These are phyloP conservation scores for Rhynchosporium agropyri DNA, from an alignment of 2,329 filamentous ascomycete genomes.

Conservation along the genomic window DNA sequence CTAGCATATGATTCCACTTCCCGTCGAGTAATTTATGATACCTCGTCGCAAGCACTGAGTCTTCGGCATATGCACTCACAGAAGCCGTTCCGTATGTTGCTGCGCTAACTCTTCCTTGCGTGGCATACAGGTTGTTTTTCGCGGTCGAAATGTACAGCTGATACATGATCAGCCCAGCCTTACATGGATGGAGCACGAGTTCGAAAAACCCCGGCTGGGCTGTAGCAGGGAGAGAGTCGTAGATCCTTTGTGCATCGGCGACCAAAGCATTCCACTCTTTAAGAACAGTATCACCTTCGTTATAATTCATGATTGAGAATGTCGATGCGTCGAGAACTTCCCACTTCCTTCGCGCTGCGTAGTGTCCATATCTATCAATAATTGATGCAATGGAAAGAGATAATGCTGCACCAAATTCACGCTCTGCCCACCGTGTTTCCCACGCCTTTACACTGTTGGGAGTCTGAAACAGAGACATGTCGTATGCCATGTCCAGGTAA, in stretches of 20 bases:
- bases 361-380: conserved; percentile 23
- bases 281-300: conserved; percentile 25
- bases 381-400: conserved; percentile 21
- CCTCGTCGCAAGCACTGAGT: conserved; percentile 21
- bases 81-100: conserved; percentile 17
- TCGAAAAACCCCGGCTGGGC: conserved; percentile 29
- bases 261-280: conserved; percentile 22
- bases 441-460: conserved; percentile 23
- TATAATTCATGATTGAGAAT: conserved; percentile 27
- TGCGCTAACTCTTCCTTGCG: conserved; percentile 24
- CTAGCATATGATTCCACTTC: conserved; percentile 34
- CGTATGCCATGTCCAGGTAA: conserved; percentile 30
- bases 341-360: conserved; percentile 25
- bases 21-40: conserved; percentile 28
- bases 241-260: conserved; percentile 23
- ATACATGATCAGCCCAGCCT: conserved; percentile 25
- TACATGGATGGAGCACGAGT: conserved; percentile 27
- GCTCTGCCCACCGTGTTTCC: conserved; percentile 22
- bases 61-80: conserved; percentile 21
- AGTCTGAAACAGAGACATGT: conserved; percentile 22
- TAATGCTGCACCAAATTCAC: conserved; percentile 25
- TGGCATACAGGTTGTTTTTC: conserved; percentile 26
- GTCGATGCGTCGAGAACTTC: conserved; percentile 26
- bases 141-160: conserved; percentile 24
- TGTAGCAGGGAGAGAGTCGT: conserved; percentile 20